Evolutionary conservation across 2,329 filamentous ascomycete species (phyloP).

Genomic region (Botryotinia globosa): DNA sequence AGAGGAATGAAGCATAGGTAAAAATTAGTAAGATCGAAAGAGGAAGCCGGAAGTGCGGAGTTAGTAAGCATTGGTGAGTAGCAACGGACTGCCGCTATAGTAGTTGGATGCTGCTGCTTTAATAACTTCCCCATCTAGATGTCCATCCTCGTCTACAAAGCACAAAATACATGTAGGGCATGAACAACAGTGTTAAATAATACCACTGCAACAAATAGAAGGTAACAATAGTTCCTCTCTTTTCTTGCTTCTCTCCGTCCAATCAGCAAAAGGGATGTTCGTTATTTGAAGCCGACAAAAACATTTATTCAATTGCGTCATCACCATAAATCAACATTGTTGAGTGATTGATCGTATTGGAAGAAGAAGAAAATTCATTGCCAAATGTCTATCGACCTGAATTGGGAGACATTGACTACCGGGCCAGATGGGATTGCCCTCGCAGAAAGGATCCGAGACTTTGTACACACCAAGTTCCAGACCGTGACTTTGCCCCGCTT

Average conservation of each 20-base stretch:
- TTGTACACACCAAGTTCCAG: constrained; percentile 96
- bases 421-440: constrained; percentile 84
- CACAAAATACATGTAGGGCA: background rate
- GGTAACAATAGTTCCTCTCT: background rate
- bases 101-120: background rate
- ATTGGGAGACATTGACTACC: constrained; percentile 89
- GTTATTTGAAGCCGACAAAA: background rate
- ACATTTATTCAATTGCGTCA: background rate
- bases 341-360: background rate
- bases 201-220: background rate
- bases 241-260: background rate
- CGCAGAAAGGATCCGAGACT: constrained; percentile 82
- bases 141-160: background rate
- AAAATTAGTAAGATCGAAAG: background rate
- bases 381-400: constrained; percentile 92
- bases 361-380: background rate
- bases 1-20: background rate
- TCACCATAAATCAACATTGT: background rate
- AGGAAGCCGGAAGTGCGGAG: background rate
- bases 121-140: background rate
- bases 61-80: background rate
- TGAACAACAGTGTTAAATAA: background rate
- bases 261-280: background rate
- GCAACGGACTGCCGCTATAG: background rate
- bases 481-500: constrained; percentile 87